Conservation (phyloP, 2,329 filamentous ascomycete species). For the Cladosporium sp. region DNA sequence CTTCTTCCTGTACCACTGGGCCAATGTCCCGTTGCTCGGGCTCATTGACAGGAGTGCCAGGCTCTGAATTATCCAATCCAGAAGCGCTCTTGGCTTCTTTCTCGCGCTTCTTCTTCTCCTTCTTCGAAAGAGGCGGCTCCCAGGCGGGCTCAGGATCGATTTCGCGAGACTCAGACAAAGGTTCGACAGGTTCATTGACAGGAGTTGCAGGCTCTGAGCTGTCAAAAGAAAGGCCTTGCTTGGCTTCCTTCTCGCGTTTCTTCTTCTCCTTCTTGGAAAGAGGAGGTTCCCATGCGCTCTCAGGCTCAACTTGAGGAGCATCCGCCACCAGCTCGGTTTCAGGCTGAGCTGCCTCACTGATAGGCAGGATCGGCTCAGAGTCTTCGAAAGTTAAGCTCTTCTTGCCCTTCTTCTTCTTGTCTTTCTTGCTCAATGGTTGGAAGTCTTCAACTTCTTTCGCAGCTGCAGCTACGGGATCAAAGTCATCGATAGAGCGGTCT, state of each 20-base stretch:
- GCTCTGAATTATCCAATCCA: constrained; percentile 3
- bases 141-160: constrained; percentile 15
- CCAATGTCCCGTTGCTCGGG: background rate
- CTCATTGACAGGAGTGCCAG: background rate
- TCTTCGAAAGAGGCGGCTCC: constrained; percentile 32
- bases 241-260: constrained; percentile 26
- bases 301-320: background rate
- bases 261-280: constrained; percentile 36
- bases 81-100: constrained; percentile 11
- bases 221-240: background rate
- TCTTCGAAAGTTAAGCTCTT: constrained; percentile 32
- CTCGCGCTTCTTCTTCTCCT: constrained; percentile 36
- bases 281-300: constrained; percentile 30
- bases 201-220: background rate
- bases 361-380: background rate
- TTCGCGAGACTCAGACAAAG: constrained; percentile 14
- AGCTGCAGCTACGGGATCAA: constrained; percentile 9
- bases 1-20: background rate
- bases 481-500: background rate
- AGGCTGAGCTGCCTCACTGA: constrained; percentile 23
- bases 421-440: constrained; percentile 6
- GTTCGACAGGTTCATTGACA: background rate
- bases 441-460: constrained; percentile 26
- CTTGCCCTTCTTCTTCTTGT: constrained; percentile 43
- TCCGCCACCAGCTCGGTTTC: background rate